These are phyloP conservation scores for Rhynchospora tenuis DNA, from an alignment of 176 grass and related monocot species.

Conservation along the genomic window DNA sequence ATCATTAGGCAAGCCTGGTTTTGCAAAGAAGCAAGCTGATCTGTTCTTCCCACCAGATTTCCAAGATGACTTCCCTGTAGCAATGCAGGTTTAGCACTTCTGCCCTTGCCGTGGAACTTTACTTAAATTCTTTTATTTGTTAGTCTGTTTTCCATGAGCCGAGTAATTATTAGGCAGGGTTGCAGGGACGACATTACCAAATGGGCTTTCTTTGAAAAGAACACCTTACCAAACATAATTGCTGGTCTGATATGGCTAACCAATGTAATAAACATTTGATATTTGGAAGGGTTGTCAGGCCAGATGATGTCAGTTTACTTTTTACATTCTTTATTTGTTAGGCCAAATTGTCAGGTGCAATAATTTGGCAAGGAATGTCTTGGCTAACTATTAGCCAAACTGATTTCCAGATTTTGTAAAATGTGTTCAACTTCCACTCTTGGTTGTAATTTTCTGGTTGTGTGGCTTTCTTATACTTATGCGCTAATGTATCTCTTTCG, in stretches of 20 bases:
- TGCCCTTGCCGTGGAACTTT: neutral
- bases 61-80: conserved; percentile 87
- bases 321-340: neutral
- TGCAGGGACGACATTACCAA: neutral
- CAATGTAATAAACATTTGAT: neutral
- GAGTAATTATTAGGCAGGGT: neutral
- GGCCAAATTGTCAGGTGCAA: neutral
- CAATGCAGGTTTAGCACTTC: conserved; percentile 72
- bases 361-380: neutral
- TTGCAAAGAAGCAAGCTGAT: conserved; percentile 96
- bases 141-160: neutral
- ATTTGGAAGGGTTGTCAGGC: neutral
- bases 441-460: conserved; percentile 13
- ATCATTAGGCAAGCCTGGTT: conserved; percentile 58
- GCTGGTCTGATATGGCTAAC: neutral
- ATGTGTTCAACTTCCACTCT: conserved; percentile 9
- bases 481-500: neutral
- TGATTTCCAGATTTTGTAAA: neutral
- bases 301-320: neutral
- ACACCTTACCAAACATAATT: neutral
- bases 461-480: neutral
- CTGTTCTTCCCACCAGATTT: conserved; percentile 96
- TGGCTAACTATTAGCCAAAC: neutral
- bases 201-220: neutral
- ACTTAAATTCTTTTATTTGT: neutral